phyloP scores from a whole-genome alignment of 2,329 filamentous ascomycete genomes.

The Penicillium olsonii region DNA sequence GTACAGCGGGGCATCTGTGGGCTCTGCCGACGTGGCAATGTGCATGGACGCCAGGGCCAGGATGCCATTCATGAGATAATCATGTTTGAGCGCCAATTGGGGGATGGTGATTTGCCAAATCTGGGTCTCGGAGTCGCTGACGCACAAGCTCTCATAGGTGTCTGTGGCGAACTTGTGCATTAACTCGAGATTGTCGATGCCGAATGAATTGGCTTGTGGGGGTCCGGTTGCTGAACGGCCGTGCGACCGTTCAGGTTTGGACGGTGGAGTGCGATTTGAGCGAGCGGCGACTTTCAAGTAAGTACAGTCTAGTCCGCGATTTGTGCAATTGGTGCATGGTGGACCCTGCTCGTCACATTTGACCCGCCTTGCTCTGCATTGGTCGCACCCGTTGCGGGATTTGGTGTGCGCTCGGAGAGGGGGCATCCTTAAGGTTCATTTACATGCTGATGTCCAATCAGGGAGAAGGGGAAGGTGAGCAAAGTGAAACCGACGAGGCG shows the following conservation, averaged over 20 bases:
- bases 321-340: constrained; percentile 32
- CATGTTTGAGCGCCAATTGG: constrained; percentile 34
- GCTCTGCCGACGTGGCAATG: constrained; percentile 29
- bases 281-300: constrained; percentile 19
- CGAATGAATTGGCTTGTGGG: constrained; percentile 2
- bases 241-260: background rate
- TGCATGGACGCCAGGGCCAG: constrained; percentile 40
- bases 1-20: constrained; percentile 18
- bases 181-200: constrained; percentile 46
- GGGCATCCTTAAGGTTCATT: constrained; percentile 11
- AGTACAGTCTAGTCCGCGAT: constrained; percentile 28
- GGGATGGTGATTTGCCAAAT: constrained; percentile 39
- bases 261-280: background rate
- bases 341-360: constrained; percentile 37
- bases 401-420: constrained; percentile 23
- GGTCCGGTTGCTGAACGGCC: background rate
- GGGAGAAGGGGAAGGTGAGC: background rate
- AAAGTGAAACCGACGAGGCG: background rate
- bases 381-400: constrained; percentile 27
- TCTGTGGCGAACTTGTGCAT: constrained; percentile 53
- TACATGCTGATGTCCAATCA: constrained; percentile 2
- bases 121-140: constrained; percentile 23
- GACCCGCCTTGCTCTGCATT: constrained; percentile 20
- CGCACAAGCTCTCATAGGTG: constrained; percentile 44
- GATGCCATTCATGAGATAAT: constrained; percentile 39